phyloP scores from a whole-genome alignment of 139 green algal species.

The Volvox africanus region DNA sequence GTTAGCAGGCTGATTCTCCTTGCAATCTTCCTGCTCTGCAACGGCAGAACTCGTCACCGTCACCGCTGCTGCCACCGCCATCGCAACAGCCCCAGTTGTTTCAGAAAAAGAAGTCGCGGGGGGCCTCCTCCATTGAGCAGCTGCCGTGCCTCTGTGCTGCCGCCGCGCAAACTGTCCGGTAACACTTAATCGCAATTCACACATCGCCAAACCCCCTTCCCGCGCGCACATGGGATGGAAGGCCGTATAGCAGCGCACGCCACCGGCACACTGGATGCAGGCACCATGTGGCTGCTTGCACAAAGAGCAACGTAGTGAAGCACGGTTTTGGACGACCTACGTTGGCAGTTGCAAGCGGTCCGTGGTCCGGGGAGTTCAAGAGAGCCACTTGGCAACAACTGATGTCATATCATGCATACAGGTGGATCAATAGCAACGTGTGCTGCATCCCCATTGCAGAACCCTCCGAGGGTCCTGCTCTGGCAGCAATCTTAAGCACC shows the following conservation, averaged over 20 bases:
- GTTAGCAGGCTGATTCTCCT: not conserved
- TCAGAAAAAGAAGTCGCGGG: too few relatives aligned
- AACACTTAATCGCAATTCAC: constrained; percentile 20
- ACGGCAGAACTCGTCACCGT: not conserved
- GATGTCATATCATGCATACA: too few relatives aligned
- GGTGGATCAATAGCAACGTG: too few relatives aligned
- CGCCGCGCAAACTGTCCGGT: not conserved
- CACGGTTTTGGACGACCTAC: constrained; percentile 24
- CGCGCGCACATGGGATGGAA: constrained; percentile 88
- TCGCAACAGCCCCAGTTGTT: too few relatives aligned
- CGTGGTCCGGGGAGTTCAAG: too few relatives aligned
- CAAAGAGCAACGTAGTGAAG: constrained; percentile 67
- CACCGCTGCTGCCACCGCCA: too few relatives aligned
- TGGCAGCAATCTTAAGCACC: not conserved
- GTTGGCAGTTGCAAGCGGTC: not conserved
- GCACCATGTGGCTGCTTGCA: constrained; percentile 83
- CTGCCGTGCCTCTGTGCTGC: not conserved
- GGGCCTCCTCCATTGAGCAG: too few relatives aligned
- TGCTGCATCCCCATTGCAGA: too few relatives aligned
- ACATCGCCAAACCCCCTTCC: constrained; percentile 58
- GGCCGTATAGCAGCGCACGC: constrained; percentile 71
- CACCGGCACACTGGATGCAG: constrained; percentile 80
- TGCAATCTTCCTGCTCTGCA: not conserved
- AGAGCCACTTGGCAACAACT: too few relatives aligned
- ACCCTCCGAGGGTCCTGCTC: not conserved